These are phyloP conservation scores for Uronychia setigera DNA, from an alignment of 73 alveolate genomes.

Conservation along the genomic window DNA sequence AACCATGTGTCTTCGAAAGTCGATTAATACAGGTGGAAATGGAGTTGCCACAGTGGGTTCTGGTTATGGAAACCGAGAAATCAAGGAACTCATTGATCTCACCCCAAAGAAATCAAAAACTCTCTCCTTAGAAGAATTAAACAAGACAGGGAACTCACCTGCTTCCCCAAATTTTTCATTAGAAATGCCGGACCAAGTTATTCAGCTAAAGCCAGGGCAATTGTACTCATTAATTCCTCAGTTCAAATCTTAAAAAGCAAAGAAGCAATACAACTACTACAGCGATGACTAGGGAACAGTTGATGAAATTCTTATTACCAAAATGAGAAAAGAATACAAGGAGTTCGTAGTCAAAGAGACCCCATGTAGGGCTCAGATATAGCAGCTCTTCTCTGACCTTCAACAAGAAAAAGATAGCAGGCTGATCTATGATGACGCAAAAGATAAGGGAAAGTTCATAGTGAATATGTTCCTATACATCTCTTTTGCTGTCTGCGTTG, in stretches of 20 bases:
- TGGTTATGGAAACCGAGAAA: background rate
- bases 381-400: conserved; percentile 22
- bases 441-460: conserved; percentile 6
- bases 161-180: background rate
- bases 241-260: background rate
- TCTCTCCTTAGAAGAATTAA: background rate
- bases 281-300: background rate
- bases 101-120: background rate
- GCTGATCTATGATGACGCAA: conserved; percentile 26
- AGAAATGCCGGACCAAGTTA: background rate
- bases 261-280: background rate
- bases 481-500: conserved; percentile 14
- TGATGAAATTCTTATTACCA: background rate
- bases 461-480: conserved; percentile 1
- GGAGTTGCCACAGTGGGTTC: background rate
- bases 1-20: too few relatives aligned
- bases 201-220: background rate
- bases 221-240: background rate
- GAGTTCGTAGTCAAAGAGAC: conserved; percentile 33
- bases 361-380: conserved; percentile 36
- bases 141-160: background rate
- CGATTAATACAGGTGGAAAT: too few relatives aligned
- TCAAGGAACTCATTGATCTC: background rate
- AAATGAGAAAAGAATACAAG: conserved; percentile 20
- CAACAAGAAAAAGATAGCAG: conserved; percentile 13